Conservation (phyloP, 495 filamentous ascomycete genomes). For the Neurospora terricola region DNA sequence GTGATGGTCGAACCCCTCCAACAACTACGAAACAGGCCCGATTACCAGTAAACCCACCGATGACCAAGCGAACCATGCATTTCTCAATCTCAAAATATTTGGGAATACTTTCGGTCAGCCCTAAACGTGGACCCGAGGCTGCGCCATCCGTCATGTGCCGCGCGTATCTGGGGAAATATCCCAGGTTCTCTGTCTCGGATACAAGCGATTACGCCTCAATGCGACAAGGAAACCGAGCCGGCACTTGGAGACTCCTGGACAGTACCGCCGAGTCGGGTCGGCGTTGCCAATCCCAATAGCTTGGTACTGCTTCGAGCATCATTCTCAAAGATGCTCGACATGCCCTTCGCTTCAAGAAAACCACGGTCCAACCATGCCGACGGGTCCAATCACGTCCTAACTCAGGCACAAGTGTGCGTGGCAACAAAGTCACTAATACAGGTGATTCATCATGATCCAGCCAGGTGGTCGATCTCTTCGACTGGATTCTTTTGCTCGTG, state of each 20-base stretch:
- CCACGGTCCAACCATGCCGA: background rate
- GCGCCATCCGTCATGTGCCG: background rate
- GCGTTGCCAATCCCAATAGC: background rate
- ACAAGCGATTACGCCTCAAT: background rate
- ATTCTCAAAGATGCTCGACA: background rate
- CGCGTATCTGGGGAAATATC: background rate
- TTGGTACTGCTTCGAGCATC: background rate
- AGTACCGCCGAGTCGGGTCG: background rate
- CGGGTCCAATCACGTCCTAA: background rate
- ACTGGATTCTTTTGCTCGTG: background rate
- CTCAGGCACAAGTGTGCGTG: background rate
- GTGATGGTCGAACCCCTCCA: background rate
- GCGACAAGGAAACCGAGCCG: background rate
- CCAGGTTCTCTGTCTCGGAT: background rate
- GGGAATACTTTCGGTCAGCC: background rate
- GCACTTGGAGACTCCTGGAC: background rate
- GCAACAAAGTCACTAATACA: background rate
- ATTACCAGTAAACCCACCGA: background rate
- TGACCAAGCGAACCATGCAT: background rate
- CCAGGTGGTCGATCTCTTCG: background rate
- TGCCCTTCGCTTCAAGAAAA: background rate
- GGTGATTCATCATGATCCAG: background rate
- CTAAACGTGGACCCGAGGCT: background rate
- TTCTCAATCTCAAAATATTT: background rate
- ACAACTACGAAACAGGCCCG: background rate